Percentiles rank a stretch among this genome's conserved stretches.
phyloP scores from a whole-genome alignment of 1,139 yeast genomes.

The Protomyces inundatus region DNA sequence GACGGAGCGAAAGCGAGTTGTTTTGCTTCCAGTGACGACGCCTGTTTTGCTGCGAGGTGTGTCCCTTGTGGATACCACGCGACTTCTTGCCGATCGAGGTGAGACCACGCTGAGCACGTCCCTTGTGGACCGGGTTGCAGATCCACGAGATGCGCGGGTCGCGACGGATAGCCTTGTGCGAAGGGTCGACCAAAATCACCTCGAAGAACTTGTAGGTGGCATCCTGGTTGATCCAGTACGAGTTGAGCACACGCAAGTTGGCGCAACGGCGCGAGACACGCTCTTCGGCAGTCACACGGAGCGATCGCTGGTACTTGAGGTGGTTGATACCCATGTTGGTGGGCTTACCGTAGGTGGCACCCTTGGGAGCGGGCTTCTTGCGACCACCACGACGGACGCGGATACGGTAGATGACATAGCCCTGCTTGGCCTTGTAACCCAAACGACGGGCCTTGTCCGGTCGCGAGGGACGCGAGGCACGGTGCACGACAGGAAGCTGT shows the following conservation, averaged over 20 bases:
- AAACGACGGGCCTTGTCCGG: conserved; percentile 99
- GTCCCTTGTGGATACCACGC: conserved; percentile 99
- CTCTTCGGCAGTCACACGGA: conserved; percentile 98
- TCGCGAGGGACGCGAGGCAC: conserved; percentile 97
- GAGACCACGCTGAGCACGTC: conserved; percentile 99
- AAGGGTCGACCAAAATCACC: conserved; percentile 94
- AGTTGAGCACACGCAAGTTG: conserved; percentile 98
- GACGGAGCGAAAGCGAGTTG: conserved; percentile 98
- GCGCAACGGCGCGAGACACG: conserved; percentile 99
- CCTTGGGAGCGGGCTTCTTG: conserved; percentile 99
- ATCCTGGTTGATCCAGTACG: conserved; percentile 99
- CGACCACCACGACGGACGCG: conserved; percentile 99
- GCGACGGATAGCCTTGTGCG: conserved; percentile 98
- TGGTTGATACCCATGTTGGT: conserved; percentile 99
- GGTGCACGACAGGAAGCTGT: conserved; percentile 97
- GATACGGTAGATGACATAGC: conserved; percentile 95
- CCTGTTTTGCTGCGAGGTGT: conserved; percentile 44
- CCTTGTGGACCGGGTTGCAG: conserved; percentile 99
- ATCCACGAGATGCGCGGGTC: conserved; percentile 99
- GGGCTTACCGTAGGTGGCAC: conserved; percentile 99
- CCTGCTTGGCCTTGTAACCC: conserved; percentile 99
- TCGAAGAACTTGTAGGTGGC: conserved; percentile 99
- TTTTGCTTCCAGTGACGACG: conserved; percentile 99
- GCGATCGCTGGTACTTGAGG: conserved; percentile 98
- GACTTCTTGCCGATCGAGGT: conserved; percentile 49